phyloP scores from a whole-genome alignment of 345 rosid genomes.

The Lepidium didymum region DNA sequence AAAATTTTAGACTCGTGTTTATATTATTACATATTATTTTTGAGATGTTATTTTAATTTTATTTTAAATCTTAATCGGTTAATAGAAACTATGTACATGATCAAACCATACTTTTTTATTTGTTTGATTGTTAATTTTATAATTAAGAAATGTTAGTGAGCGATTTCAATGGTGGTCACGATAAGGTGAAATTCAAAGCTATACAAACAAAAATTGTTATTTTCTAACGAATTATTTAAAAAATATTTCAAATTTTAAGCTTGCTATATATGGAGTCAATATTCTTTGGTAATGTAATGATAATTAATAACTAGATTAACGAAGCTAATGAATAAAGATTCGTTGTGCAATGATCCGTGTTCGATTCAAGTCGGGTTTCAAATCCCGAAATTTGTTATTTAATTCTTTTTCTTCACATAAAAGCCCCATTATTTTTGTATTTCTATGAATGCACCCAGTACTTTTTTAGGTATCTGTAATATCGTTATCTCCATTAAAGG shows the following conservation, averaged over 20 bases:
- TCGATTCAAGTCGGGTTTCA: constrained; percentile 87
- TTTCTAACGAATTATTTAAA: no score
- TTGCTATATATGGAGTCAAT: no score
- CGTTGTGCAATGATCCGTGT: constrained; percentile 99
- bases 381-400: neutral
- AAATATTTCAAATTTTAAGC: no score
- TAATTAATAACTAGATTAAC: no score
- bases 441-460: neutral
- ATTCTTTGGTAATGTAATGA: no score
- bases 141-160: neutral
- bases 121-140: neutral
- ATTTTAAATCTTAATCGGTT: no score
- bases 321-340: constrained; percentile 22
- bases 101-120: no score
- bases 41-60: no score
- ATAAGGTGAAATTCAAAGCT: neutral
- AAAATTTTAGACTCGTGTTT: no score
- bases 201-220: neutral
- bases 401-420: neutral
- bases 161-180: neutral
- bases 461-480: neutral
- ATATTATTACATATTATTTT: no score
- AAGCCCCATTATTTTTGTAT: neutral
- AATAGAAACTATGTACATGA: no score
- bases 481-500: constrained; percentile 5